Evolutionary conservation across 2,329 filamentous ascomycete genomes (phyloP).

Genomic region (Curvularia verruculosa): DNA sequence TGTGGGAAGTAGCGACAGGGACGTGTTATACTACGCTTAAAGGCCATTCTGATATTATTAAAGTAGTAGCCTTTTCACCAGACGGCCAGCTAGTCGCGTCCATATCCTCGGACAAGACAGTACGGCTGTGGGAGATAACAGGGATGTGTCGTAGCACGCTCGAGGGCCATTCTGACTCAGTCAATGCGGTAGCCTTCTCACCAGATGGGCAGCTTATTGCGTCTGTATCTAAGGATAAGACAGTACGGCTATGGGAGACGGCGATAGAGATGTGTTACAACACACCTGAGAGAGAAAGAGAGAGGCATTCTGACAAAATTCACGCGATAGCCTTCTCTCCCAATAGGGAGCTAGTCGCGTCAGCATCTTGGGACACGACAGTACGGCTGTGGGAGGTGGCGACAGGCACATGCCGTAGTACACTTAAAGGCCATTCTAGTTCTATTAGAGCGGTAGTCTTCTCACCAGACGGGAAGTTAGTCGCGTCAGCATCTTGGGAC

Average conservation of each 20-base stretch:
- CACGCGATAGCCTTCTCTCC: not conserved
- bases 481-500: not conserved
- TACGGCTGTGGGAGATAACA: not conserved
- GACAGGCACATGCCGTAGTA: not conserved
- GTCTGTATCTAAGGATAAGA: not conserved
- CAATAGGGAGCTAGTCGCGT: not conserved
- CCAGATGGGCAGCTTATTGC: not conserved
- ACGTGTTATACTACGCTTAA: too few species aligned
- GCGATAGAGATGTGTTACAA: not conserved
- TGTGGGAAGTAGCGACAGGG: conserved; percentile 3
- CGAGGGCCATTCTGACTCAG: not conserved
- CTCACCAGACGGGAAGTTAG: not conserved
- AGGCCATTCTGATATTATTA: not conserved
- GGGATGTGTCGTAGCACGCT: not conserved
- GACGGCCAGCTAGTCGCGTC: not conserved
- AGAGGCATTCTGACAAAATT: not conserved
- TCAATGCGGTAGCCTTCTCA: not conserved
- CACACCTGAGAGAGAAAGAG: too few species aligned
- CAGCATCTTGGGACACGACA: not conserved
- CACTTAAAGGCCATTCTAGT: not conserved
- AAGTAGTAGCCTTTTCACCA: not conserved
- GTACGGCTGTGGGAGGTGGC: not conserved
- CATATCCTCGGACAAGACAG: not conserved
- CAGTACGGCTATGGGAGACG: conserved; percentile 7
- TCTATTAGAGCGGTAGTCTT: not conserved